A percentile compares a stretch with the other conserved stretches of the same genome.
phyloP scores from a whole-genome alignment of 73 alveolate genomes.

The Blepharisma japonicum region DNA sequence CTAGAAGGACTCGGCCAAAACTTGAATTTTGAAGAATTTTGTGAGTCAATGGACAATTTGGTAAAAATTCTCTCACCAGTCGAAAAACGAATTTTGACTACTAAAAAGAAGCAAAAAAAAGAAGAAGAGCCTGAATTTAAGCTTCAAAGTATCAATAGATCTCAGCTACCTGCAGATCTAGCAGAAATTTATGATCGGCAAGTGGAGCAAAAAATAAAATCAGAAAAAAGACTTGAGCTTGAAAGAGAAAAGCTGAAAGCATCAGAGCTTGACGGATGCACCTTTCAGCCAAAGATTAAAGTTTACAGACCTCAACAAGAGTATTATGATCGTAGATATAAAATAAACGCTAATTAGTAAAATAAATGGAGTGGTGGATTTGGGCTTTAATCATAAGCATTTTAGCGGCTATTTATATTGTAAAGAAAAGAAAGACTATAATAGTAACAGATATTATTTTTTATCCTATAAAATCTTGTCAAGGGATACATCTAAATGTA shows the following conservation, averaged over 20 bases:
- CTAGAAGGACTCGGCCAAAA: conserved; percentile 13
- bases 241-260: neutral
- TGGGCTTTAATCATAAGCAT: too few relatives aligned
- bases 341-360: too few relatives aligned
- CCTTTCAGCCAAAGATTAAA: conserved; percentile 21
- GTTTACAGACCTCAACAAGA: neutral
- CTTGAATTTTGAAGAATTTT: conserved; percentile 10
- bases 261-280: conserved; percentile 25
- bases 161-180: neutral
- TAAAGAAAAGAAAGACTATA: too few relatives aligned
- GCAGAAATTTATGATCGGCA: neutral
- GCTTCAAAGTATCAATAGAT: neutral
- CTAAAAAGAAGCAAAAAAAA: neutral
- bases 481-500: neutral
- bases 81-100: neutral
- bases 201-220: neutral
- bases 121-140: neutral
- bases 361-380: too few relatives aligned
- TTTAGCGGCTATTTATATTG: too few relatives aligned
- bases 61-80: conserved; percentile 17
- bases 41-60: neutral
- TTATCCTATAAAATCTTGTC: conserved; percentile 23
- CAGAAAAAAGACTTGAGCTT: neutral
- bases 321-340: too few relatives aligned
- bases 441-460: conserved; percentile 12